Conservation (phyloP, 352 stramenopile species). For the Achlya hypogyna region DNA sequence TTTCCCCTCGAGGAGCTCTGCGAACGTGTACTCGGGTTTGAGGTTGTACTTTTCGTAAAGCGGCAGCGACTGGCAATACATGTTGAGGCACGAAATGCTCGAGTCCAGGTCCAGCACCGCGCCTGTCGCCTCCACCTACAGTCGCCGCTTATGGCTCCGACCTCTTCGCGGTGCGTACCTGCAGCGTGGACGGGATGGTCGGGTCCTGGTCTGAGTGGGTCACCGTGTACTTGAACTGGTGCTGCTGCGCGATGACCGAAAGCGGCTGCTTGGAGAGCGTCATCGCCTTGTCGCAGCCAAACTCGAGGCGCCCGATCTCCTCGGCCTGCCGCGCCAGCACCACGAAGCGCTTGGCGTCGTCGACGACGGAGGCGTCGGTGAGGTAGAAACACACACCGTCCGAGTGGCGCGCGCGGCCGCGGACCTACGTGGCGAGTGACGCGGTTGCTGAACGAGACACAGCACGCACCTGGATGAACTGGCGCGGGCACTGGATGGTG, state of each 20-base stretch:
- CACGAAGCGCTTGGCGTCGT: slow-evolving; percentile 39
- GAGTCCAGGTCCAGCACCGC: slow-evolving; percentile 66
- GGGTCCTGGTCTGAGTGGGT: background rate
- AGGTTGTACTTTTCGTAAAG: slow-evolving; percentile 35
- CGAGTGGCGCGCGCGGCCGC: slow-evolving; percentile 59
- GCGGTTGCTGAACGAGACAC: background rate
- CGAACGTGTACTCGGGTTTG: slow-evolving; percentile 21
- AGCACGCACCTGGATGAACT: slow-evolving; percentile 41
- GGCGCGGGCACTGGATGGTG: slow-evolving; percentile 40
- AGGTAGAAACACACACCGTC: slow-evolving; percentile 73
- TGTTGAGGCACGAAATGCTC: slow-evolving; percentile 59
- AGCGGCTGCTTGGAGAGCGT: slow-evolving; percentile 49
- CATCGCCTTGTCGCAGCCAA: slow-evolving; percentile 50
- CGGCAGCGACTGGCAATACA: slow-evolving; percentile 70
- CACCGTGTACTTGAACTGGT: background rate
- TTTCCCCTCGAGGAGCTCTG: slow-evolving; percentile 25
- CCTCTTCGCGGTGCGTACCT: slow-evolving; percentile 27
- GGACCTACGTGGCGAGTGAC: slow-evolving; percentile 23
- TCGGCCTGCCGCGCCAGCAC: slow-evolving; percentile 35
- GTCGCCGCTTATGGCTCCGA: slow-evolving; percentile 26
- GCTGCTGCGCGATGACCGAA: slow-evolving; percentile 17
- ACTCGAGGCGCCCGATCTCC: slow-evolving; percentile 54
- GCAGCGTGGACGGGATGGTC: slow-evolving; percentile 22
- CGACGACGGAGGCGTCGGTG: slow-evolving; percentile 37
- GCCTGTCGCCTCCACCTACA: slow-evolving; percentile 39